phyloP scores from a whole-genome alignment of 2,329 filamentous ascomycete genomes.

The Thelonectria olida region DNA sequence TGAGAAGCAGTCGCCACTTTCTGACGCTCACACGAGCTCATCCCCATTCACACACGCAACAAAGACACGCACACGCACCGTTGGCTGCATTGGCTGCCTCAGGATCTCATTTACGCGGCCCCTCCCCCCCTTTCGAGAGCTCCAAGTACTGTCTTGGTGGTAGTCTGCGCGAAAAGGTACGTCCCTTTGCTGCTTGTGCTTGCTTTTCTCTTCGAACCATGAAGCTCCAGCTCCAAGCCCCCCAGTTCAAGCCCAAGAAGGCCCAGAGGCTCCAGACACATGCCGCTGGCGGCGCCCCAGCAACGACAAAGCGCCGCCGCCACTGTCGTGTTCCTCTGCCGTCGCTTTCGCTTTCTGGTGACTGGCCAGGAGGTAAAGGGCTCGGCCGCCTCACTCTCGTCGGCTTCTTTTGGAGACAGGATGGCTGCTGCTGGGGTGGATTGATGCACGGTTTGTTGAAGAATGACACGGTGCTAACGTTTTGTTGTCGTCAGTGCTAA shows the following conservation, averaged over 20 bases:
- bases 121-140: conserved; percentile 2
- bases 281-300: conserved; percentile 6
- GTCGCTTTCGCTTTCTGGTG: not conserved
- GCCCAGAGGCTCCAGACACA: not conserved
- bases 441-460: not conserved
- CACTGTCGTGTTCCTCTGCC: not conserved
- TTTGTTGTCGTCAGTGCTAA: conserved; percentile 11
- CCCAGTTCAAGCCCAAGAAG: not conserved
- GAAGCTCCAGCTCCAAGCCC: conserved; percentile 1
- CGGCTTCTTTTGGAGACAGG: conserved; percentile 6
- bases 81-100: conserved; percentile 43
- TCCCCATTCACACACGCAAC: conserved; percentile 19
- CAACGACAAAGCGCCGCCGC: conserved; percentile 7
- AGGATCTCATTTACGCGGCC: conserved; percentile 34
- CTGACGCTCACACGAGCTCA: conserved; percentile 32
- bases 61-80: conserved; percentile 21
- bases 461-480: conserved; percentile 6
- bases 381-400: not conserved
- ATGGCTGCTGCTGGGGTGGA: not conserved
- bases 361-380: not conserved
- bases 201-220: not conserved
- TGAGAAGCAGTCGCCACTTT: conserved; percentile 36
- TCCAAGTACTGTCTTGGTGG: conserved; percentile 26
- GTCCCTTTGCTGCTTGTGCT: conserved; percentile 10
- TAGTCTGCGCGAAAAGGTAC: conserved; percentile 30